Evolutionary conservation across 352 stramenopile genomes (phyloP), one percentile per base, ranked within the genome.

Genomic region (Phytophthora uliginosa): DNA sequence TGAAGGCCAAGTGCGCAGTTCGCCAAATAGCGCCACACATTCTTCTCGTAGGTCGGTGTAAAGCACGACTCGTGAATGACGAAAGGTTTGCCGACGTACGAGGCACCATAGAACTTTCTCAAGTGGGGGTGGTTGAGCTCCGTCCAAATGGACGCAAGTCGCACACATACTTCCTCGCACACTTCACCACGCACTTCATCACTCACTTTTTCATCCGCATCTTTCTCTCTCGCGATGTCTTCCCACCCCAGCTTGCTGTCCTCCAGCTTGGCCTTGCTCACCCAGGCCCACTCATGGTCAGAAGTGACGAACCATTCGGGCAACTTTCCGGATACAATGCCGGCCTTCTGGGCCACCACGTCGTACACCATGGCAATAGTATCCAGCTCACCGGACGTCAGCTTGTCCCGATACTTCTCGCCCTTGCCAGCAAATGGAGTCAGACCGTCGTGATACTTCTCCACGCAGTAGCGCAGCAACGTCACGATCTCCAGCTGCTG

Each of bases 401-500:
- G 45, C 38, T 77, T 77, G 53, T 77, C 70, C 0, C 70, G 70
- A 22, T 63, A 77, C 31, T 77, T 73, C 54, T 77, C 70, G 9
- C 70, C 38, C 48, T 73, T 48, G 2, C 64, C 58, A 31, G 63
- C 69, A 42, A 73, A 77, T 10, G 58, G 70, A 10, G 52, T 69
- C 20, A 73, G 45, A 12, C 71, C 60, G 22, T 76, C 70, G 20
- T 73, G 60, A 24, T 78, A 77, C 33, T 69, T 78, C 22, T 76
- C 53, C n/a, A 76, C 56, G n/a, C 73, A 76, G 45, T 81, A 81
- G 52, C 65, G 60, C 2, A 78, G 58, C 40, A 81, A 42, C 52
- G 70, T 66, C 42, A 81, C 61, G 31, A 81, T 81, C 65, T 81
- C 74, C n/a, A 76, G 61, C 48, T 81, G 74, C 61, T 81, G 74